phyloP scores from a whole-genome alignment of 2,329 filamentous ascomycete species.

The Microcyclosporella mali region DNA sequence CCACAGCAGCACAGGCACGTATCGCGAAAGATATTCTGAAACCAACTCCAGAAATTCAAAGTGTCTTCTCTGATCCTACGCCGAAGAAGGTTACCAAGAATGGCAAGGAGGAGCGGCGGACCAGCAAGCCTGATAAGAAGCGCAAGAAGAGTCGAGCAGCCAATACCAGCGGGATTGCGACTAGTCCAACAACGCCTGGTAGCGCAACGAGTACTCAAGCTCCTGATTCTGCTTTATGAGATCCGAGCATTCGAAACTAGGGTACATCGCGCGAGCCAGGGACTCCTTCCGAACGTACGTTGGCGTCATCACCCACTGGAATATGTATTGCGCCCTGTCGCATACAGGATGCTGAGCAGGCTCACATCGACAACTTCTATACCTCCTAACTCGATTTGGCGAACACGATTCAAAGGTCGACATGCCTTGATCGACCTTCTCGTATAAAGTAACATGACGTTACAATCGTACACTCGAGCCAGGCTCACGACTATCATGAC shows the following conservation, averaged over 20 bases:
- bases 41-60: constrained; percentile 7
- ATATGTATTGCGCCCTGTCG: too few species aligned
- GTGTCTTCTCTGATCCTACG: constrained; percentile 17
- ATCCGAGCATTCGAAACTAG: not conserved
- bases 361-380: too few species aligned
- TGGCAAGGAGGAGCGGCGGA: constrained; percentile 13
- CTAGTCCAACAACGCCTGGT: constrained; percentile 18
- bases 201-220: constrained; percentile 10
- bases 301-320: too few species aligned
- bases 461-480: too few species aligned
- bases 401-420: too few species aligned
- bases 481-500: too few species aligned
- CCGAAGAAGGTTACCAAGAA: constrained; percentile 9
- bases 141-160: constrained; percentile 17
- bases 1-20: constrained; percentile 21
- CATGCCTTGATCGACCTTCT: too few species aligned
- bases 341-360: too few species aligned
- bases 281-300: too few species aligned
- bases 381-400: too few species aligned
- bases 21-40: constrained; percentile 14
- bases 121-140: constrained; percentile 14
- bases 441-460: too few species aligned
- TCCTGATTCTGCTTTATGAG: constrained; percentile 8
- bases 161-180: constrained; percentile 8
- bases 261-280: too few species aligned